These are phyloP conservation scores for Exophiala sp. DNA, from an alignment of 2,329 filamentous ascomycete genomes.

Conservation along the genomic window DNA sequence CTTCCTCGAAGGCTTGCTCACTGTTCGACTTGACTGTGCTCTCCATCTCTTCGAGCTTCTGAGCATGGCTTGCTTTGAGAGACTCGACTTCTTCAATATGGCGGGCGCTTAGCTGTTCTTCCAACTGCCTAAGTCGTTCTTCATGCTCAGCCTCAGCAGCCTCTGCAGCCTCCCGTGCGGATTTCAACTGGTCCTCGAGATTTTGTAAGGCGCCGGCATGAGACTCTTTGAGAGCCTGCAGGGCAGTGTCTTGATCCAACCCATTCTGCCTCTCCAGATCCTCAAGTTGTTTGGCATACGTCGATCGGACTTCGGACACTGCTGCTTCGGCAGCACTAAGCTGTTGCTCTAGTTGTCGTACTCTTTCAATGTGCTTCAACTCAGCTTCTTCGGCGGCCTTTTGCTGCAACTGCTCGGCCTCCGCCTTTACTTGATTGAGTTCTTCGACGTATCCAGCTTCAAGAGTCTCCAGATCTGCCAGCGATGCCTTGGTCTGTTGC, in stretches of 20 bases:
- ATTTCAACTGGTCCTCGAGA: slow-evolving; percentile 27
- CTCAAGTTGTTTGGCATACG: slow-evolving; percentile 34
- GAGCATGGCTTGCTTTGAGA: slow-evolving; percentile 13
- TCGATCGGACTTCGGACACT: slow-evolving; percentile 21
- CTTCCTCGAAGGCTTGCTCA: slow-evolving; percentile 14
- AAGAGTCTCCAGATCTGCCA: slow-evolving; percentile 17
- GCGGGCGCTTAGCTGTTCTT: slow-evolving; percentile 13
- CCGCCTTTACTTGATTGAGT: slow-evolving; percentile 17
- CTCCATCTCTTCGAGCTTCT: slow-evolving; percentile 14
- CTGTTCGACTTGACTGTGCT: slow-evolving; percentile 3
- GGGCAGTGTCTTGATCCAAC: slow-evolving; percentile 16
- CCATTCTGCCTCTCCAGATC: slow-evolving; percentile 31
- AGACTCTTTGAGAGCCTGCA: slow-evolving; percentile 17
- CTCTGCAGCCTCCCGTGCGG: slow-evolving; percentile 16
- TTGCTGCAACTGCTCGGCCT: slow-evolving; percentile 13
- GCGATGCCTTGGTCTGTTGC: slow-evolving; percentile 19
- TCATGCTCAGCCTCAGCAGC: slow-evolving; percentile 16
- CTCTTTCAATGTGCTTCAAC: slow-evolving; percentile 11
- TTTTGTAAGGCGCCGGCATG: slow-evolving; percentile 27
- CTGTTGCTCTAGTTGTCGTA: slow-evolving; percentile 15
- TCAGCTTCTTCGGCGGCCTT: slow-evolving; percentile 17
- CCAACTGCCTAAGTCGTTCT: slow-evolving; percentile 11
- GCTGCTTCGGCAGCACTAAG: slow-evolving; percentile 16
- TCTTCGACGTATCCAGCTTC: slow-evolving; percentile 21
- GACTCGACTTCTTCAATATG: slow-evolving; percentile 13